phyloP scores from a whole-genome alignment of 2,329 filamentous ascomycete species.

The Colletotrichum scovillei region DNA sequence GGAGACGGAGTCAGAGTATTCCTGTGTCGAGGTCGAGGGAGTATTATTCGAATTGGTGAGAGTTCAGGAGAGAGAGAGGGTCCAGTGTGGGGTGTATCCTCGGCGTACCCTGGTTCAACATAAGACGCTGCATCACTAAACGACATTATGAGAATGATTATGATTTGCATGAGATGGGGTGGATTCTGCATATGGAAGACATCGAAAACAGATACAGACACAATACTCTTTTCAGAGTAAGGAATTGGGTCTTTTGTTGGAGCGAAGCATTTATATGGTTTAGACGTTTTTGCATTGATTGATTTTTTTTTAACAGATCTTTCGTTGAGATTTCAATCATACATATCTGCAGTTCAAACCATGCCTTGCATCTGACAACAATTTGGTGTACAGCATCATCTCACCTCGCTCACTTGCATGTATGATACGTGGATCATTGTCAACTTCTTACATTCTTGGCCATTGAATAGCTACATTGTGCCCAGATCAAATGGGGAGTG shows the following conservation, averaged over 20 bases:
- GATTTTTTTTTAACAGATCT: not conserved
- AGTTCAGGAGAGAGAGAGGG: not conserved
- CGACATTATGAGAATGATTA: not conserved
- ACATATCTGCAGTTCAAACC: not conserved
- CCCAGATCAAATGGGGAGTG: too few relatives aligned
- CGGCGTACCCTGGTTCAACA: not conserved
- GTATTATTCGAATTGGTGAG: slow-evolving; percentile 16
- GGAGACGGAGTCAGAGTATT: slow-evolving; percentile 27
- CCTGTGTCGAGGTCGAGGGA: slow-evolving; percentile 15
- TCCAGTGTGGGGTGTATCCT: too few relatives aligned
- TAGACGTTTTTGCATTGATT: not conserved
- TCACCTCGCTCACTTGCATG: too few relatives aligned
- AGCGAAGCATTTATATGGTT: not conserved
- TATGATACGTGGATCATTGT: too few relatives aligned
- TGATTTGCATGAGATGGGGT: too few relatives aligned
- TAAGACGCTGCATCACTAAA: not conserved
- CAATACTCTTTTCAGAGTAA: not conserved
- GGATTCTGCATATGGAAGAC: not conserved
- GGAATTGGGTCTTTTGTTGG: not conserved
- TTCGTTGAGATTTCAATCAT: not conserved
- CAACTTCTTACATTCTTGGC: too few relatives aligned
- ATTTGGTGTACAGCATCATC: too few relatives aligned
- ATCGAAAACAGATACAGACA: not conserved
- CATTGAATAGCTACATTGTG: too few relatives aligned
- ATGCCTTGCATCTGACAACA: not conserved